These are phyloP conservation scores for Aspergillus piperis DNA, from an alignment of 2,329 filamentous ascomycete species.

Conservation along the genomic window DNA sequence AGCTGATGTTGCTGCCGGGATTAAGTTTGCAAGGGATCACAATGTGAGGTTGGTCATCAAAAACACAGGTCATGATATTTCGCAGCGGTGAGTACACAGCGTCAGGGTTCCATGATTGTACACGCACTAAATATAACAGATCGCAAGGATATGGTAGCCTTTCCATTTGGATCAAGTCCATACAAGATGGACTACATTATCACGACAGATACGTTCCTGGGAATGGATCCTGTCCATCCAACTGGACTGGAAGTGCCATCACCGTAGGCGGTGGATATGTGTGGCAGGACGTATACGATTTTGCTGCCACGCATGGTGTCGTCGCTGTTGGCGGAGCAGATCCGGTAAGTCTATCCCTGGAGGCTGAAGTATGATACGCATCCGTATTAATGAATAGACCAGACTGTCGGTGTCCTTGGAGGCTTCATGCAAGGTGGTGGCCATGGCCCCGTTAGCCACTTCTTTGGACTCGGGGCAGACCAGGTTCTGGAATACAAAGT, in stretches of 20 bases:
- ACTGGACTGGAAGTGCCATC: slow-evolving; percentile 37
- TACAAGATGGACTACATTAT: slow-evolving; percentile 31
- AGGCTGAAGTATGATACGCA: neutral
- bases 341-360: slow-evolving; percentile 11
- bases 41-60: slow-evolving; percentile 54
- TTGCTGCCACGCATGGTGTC: slow-evolving; percentile 28
- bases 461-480: slow-evolving; percentile 49
- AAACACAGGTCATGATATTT: slow-evolving; percentile 44
- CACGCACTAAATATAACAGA: slow-evolving; percentile 11
- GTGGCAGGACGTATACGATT: slow-evolving; percentile 29
- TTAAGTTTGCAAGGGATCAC: slow-evolving; percentile 48
- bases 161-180: slow-evolving; percentile 33
- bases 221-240: slow-evolving; percentile 33
- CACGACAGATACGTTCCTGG: slow-evolving; percentile 29
- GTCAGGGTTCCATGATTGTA: neutral
- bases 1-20: slow-evolving; percentile 25
- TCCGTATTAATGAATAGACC: neutral
- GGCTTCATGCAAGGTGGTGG: slow-evolving; percentile 48
- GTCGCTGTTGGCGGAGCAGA: slow-evolving; percentile 35
- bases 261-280: slow-evolving; percentile 30
- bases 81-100: slow-evolving; percentile 11
- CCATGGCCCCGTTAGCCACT: slow-evolving; percentile 41
- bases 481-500: slow-evolving; percentile 48
- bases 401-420: slow-evolving; percentile 29
- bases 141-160: slow-evolving; percentile 33